Conservation (phyloP, 495 filamentous ascomycete species). For the Tuber microsphaerosporum region DNA sequence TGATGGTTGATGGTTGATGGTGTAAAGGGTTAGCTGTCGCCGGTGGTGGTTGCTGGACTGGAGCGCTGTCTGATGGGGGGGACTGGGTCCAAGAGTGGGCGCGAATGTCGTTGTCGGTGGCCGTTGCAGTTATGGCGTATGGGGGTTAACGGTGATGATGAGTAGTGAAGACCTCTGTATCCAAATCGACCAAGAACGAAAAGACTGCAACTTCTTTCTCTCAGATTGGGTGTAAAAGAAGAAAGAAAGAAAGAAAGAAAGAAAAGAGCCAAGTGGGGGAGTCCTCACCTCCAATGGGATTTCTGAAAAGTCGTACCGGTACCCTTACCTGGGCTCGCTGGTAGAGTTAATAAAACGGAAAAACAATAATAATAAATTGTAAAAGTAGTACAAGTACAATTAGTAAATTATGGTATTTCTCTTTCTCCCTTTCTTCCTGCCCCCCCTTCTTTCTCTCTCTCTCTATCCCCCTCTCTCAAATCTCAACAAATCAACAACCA, state of each 20-base stretch:
- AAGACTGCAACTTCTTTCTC: neutral
- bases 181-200: neutral
- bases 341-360: neutral
- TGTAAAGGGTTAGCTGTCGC: neutral
- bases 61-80: neutral
- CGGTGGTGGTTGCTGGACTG: neutral
- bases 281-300: neutral
- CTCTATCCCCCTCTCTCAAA: neutral
- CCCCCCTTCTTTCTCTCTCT: neutral
- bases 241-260: neutral
- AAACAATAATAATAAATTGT: neutral
- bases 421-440: neutral
- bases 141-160: neutral
- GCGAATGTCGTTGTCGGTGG: neutral
- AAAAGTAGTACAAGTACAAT: neutral
- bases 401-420: neutral
- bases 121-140: neutral
- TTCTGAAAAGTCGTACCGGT: neutral
- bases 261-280: neutral
- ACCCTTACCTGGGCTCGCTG: neutral
- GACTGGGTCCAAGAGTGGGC: neutral
- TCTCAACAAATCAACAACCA: neutral
- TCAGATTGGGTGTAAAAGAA: neutral
- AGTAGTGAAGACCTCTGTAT: neutral
- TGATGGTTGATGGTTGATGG: neutral